A percentile compares a stretch with the other conserved stretches of the same genome.
These are phyloP conservation scores for Pedinophyceae sp. DNA, from an alignment of 139 green algal species.

Conservation along the genomic window DNA sequence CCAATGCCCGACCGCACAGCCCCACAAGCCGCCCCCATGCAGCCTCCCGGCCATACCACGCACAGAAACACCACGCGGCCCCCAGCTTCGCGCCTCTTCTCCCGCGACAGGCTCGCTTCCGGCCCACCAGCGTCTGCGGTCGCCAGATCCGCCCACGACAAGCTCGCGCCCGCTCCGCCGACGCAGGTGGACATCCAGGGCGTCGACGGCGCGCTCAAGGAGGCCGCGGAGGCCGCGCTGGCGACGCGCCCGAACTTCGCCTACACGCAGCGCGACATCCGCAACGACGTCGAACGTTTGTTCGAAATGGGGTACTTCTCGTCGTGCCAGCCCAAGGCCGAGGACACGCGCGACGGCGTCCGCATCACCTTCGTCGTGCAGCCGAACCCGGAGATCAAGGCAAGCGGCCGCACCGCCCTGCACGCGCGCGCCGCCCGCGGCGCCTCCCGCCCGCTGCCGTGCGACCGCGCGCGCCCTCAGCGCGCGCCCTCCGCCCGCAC, in stretches of 20 bases:
- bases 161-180: too few species aligned
- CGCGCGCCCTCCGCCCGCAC: too few species aligned
- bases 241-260: slow-evolving; percentile 76
- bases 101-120: not conserved
- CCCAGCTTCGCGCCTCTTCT: not conserved
- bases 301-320: slow-evolving; percentile 83
- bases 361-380: slow-evolving; percentile 62
- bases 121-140: too few species aligned
- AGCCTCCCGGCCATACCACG: not conserved
- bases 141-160: too few species aligned
- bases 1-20: not conserved
- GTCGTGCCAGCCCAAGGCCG: slow-evolving; percentile 36
- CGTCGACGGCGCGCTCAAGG: slow-evolving; percentile 47
- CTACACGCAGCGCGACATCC: slow-evolving; percentile 68
- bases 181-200: slow-evolving; percentile 59
- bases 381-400: slow-evolving; percentile 64
- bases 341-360: slow-evolving; percentile 89
- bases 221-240: slow-evolving; percentile 40
- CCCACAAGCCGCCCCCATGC: not conserved
- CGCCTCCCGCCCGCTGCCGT: too few species aligned
- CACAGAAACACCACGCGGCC: not conserved
- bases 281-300: slow-evolving; percentile 64
- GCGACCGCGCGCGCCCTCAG: too few species aligned
- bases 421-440: too few species aligned
- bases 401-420: too few species aligned